Base-by-base conservation (phyloP, 768 basidiomycete genomes). In the Agaricus blazei region DNA sequence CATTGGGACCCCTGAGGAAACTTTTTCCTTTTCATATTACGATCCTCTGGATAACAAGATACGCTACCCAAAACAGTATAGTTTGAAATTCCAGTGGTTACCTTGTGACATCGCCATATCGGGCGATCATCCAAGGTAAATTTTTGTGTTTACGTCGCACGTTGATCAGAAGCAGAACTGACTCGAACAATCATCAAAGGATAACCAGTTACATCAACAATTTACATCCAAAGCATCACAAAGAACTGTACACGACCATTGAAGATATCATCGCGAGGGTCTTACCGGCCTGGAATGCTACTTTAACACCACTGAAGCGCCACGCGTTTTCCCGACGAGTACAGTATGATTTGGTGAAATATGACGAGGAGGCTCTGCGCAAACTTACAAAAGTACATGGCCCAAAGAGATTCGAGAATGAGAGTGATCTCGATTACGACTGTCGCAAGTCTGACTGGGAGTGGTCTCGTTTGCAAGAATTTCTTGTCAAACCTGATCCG, bases 201-300 rank as follows among this genome's bases (percentile, higher is more conserved):
- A 64, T 62, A 12, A 53, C 57, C 11, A 64, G 65, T 9, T 73
- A 75, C 54, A 72, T 73, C 63, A 72, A 73, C 56, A 71, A 70
- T 37, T 60, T 73, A 11, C 62, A 70, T 57, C 72, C 70, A 15
- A 40, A 50, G n/a, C 19, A 43, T 7, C 49, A 55, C 44, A 24
- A 19, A 44, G 24, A 54, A 36, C 59, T 70, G 15, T 62, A 64
- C 56, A n/a, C 29, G 23, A 43, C 60, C 37, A 57, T 70, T 15
- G 60, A 67, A 38, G 29, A 58, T 23, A 44, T 67, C 44, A 62
- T 70, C 46, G 57, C 48, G 3, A 34, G 36, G 11, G 62, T 64
- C 49, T 59, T 70, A 37, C 68, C 68, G 7, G 56, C 68, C n/a
- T 70, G 67, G 62, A 60, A 66, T 27, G 42, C 48, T 11, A 51